A percentile compares a stretch with the other conserved stretches of the same genome.
These are phyloP conservation scores for Neospermospora avenae DNA, from an alignment of 2,329 filamentous ascomycete species.

Conservation along the genomic window DNA sequence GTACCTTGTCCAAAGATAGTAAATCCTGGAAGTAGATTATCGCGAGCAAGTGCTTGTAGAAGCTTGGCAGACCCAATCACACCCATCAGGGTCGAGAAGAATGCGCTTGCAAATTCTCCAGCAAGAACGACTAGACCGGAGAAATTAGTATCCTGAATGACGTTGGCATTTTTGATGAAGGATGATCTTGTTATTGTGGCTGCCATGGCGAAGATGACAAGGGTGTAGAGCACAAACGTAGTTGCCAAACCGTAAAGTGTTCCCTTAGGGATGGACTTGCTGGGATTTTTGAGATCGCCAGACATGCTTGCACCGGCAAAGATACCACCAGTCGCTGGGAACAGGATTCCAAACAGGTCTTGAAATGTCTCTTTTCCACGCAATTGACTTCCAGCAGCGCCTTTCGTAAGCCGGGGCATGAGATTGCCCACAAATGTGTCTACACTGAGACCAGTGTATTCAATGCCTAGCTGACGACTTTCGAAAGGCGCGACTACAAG, in stretches of 20 bases:
- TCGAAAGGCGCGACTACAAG: conserved; percentile 65
- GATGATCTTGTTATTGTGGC: conserved; percentile 71
- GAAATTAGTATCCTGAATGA: conserved; percentile 79
- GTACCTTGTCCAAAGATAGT: conserved; percentile 72
- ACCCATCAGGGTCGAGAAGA: conserved; percentile 86
- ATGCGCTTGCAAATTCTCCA: conserved; percentile 77
- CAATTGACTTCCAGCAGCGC: conserved; percentile 59
- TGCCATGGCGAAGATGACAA: conserved; percentile 77
- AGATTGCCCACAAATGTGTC: conserved; percentile 72
- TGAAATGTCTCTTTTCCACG: conserved; percentile 68
- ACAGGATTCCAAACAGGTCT: conserved; percentile 81
- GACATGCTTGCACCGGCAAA: conserved; percentile 84
- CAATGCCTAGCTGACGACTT: conserved; percentile 57
- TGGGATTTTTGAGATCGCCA: conserved; percentile 77
- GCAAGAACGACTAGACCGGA: conserved; percentile 71
- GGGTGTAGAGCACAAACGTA: conserved; percentile 71
- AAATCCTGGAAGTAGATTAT: conserved; percentile 74
- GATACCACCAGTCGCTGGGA: conserved; percentile 61
- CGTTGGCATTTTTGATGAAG: conserved; percentile 64
- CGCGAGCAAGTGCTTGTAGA: conserved; percentile 76
- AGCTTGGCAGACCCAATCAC: conserved; percentile 82
- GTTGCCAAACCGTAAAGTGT: conserved; percentile 74
- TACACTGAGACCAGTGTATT: conserved; percentile 75
- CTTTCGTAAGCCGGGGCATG: conserved; percentile 61
- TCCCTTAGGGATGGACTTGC: conserved; percentile 80